Base-by-base conservation (phyloP, 345 rosid genomes). In the Conringia planisiliqua region DNA sequence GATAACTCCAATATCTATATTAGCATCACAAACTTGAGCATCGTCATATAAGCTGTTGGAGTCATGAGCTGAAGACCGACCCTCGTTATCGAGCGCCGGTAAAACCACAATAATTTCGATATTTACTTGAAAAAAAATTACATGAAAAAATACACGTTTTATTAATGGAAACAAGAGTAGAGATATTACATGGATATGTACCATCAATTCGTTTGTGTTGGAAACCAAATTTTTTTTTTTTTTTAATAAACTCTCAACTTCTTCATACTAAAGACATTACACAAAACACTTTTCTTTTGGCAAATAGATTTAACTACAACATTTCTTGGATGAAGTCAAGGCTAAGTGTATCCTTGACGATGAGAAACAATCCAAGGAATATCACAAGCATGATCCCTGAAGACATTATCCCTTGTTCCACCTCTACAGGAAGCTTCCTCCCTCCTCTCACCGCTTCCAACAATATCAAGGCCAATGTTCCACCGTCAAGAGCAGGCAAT, bases 401-500 rank as follows among this genome's bases (percentile, higher is more conserved):
- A 17, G 97, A 90, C 92, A 86, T 90, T 20, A 91, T 91, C 68
- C 87, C 83, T 85, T 91, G 97, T 83, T 94, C 98, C 40, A 91
- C 38, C 77, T 91, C 98, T 60, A 85, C 73, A 18, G 96, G 96
- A 58, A 94, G 93, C 83, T 91, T 94, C 83, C 86, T 86, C 36
- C 98, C 97, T 63, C 97, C 96, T 75, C 97, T 79, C 36, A 85
- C 93, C 4, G 96, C 92, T 83, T 94, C 98, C 42, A 94, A 17
- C 40, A 91, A 83, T 81, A 94, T 86, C 80, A 91, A 82, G 42
- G 98, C 98, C 84, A 91, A 76, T 1, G 97, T 81, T 27, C 98
- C 98, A 35, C 98, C 98, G 58, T 94, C 97, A 13, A 90, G 77
- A 43, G 98, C 98, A 71, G 98, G 98, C 70, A 94, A 82, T 1